Evolutionary conservation across 345 rosid species (phyloP), one percentile per base, ranked within the genome.

Genomic region (Conringia planisiliqua): DNA sequence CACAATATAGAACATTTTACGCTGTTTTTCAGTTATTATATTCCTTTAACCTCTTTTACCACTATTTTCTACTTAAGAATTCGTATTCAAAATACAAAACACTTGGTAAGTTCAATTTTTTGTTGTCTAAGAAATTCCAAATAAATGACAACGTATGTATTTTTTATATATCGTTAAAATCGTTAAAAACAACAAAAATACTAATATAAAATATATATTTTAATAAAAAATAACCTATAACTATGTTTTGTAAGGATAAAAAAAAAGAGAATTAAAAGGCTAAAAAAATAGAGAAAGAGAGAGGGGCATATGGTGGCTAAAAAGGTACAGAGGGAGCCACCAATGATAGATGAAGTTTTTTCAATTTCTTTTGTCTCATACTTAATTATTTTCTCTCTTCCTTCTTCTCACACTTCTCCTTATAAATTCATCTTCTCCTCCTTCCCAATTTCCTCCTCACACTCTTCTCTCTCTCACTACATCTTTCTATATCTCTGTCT

Each of bases 291-390:
- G 27, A 52, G 35, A 44, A 13, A 66, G 44, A 57, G 59, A 57
- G 59, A 57, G 22, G 40, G 22, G 64, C 63, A 75, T 27, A 78
- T 54, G 75, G 80, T 68, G 74, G 73, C 77, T 71, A 74, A 80
- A 82, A 83, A 78, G 79, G 57, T 79, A 59, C 83, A 82, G 79
- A 74, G 71, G 63, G 64, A 83, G 74, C 73, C 80, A 76, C 73
- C 81, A 82, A 74, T 78, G 79, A 74, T 77, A 71, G 18, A 60
- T 68, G 16, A 13, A 68, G 5, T 30, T 39, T 61, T 75, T 7
- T 10, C 14, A 59, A 24, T 75, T 68, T 60, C 12, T 58, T 65
- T 66, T 67, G 54, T 67, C 78, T 39, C 72, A 44, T 39, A 65
- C 59, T 26, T 47, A n/a, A n/a, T 18, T 16, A 5, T 10, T 18